These are phyloP conservation scores for Coccomyxa subellipsoidea DNA, from an alignment of 163 green algal genomes.

Conservation along the genomic window DNA sequence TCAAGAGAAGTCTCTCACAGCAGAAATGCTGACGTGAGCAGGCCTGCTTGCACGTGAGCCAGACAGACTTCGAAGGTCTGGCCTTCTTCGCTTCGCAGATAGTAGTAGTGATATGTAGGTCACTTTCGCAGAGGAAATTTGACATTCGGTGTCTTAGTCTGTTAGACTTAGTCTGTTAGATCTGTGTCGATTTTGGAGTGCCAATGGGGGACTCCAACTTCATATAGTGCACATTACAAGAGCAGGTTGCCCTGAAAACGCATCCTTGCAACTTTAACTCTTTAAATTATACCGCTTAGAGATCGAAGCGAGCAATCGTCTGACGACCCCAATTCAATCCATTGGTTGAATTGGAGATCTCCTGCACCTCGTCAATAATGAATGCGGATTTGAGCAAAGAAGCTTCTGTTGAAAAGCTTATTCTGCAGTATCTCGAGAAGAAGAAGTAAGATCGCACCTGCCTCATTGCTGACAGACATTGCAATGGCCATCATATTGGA, in stretches of 20 bases:
- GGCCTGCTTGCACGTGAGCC: neutral
- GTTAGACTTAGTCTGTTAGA: too few species aligned
- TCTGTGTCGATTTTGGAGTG: too few species aligned
- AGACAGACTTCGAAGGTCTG: neutral
- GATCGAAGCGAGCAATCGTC: too few species aligned
- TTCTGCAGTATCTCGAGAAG: conserved; percentile 74
- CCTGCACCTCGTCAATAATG: conserved; percentile 6
- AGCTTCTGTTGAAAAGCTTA: conserved; percentile 57
- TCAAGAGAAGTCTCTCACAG: too few species aligned
- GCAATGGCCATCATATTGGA: neutral
- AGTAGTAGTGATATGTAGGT: neutral
- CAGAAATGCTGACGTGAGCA: too few species aligned
- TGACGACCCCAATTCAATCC: neutral
- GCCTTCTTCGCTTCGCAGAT: neutral
- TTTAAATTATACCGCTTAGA: too few species aligned
- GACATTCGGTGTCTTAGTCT: too few species aligned
- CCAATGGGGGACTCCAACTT: too few species aligned
- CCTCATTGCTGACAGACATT: neutral
- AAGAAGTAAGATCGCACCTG: conserved; percentile 49
- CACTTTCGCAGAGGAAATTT: too few species aligned
- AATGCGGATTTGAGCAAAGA: conserved; percentile 36
- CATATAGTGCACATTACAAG: too few species aligned
- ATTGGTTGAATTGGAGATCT: neutral
- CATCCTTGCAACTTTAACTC: too few species aligned
- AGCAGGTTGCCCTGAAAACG: too few species aligned